phyloP scores from a whole-genome alignment of 2,329 filamentous ascomycete species.

The Penicillium hesseltinei region DNA sequence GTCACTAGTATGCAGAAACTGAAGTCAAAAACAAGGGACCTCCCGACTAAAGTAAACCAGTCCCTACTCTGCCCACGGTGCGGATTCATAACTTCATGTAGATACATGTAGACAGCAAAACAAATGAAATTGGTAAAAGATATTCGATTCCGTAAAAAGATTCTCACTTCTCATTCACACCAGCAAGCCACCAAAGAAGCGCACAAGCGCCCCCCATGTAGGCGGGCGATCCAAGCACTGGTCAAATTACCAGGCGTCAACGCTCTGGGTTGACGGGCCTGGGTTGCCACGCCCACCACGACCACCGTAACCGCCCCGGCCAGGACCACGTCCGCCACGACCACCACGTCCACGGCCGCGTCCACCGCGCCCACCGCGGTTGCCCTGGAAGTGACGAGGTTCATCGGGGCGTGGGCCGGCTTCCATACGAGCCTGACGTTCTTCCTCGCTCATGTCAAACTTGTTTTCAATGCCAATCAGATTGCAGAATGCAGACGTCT shows the following conservation, averaged over 20 bases:
- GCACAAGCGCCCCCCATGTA: too few species aligned
- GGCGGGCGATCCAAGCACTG: not conserved
- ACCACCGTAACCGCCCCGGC: constrained; percentile 20
- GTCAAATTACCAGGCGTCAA: not conserved
- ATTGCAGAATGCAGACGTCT: constrained; percentile 78
- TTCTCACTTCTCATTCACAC: not conserved
- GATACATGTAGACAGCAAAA: not conserved
- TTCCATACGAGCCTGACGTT: constrained; percentile 60
- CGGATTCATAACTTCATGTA: not conserved
- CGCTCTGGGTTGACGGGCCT: not conserved
- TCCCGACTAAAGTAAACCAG: not conserved
- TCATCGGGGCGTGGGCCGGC: constrained; percentile 53
- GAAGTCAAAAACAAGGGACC: not conserved
- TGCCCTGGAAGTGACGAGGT: constrained; percentile 2
- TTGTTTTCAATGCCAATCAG: constrained; percentile 74
- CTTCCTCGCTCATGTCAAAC: constrained; percentile 70
- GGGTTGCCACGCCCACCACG: not conserved
- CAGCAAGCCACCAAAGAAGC: not conserved
- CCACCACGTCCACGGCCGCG: constrained; percentile 21
- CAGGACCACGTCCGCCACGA: constrained; percentile 4
- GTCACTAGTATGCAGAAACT: not conserved
- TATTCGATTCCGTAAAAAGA: too few species aligned
- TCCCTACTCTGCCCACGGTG: not conserved
- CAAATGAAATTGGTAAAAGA: not conserved
- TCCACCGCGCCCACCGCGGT: constrained; percentile 20